Percentiles rank a stretch among this genome's conserved stretches.
These are phyloP conservation scores for Pochonia chlamydosporia DNA, from an alignment of 2,329 filamentous ascomycete species.

Conservation along the genomic window DNA sequence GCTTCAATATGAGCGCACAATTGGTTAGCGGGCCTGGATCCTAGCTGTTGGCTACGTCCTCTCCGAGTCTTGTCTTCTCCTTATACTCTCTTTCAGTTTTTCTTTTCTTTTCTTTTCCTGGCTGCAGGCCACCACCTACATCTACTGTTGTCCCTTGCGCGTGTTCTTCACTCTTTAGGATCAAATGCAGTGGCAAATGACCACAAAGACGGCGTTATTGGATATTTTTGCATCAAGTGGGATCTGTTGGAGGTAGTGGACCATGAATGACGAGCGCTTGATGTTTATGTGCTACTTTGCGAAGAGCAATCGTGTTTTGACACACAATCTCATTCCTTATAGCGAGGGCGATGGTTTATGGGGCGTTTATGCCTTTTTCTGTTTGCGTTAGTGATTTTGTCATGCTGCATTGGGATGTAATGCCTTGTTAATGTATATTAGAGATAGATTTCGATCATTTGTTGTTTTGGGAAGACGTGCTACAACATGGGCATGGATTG, in stretches of 20 bases:
- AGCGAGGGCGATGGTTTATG: not conserved
- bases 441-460: constrained; percentile 16
- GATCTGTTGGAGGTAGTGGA: not conserved
- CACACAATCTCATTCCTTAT: not conserved
- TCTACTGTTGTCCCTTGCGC: too few species aligned
- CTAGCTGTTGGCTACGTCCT: not conserved
- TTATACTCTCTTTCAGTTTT: not conserved
- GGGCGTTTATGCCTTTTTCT: too few species aligned
- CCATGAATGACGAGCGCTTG: constrained; percentile 15
- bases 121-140: too few species aligned
- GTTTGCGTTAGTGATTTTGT: too few species aligned
- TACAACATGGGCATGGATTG: not conserved
- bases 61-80: not conserved
- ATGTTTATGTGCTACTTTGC: constrained; percentile 6
- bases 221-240: not conserved
- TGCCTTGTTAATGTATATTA: constrained; percentile 16
- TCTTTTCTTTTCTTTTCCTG: not conserved
- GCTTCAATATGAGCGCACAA: not conserved
- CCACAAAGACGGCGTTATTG: not conserved
- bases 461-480: not conserved
- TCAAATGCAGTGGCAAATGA: not conserved
- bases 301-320: not conserved
- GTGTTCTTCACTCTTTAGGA: not conserved
- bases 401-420: too few species aligned
- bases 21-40: not conserved